Percentiles rank a stretch among this genome's conserved stretches.
These are phyloP conservation scores for Tolypocladium inflatum DNA, from an alignment of 2,329 filamentous ascomycete genomes.

Conservation along the genomic window DNA sequence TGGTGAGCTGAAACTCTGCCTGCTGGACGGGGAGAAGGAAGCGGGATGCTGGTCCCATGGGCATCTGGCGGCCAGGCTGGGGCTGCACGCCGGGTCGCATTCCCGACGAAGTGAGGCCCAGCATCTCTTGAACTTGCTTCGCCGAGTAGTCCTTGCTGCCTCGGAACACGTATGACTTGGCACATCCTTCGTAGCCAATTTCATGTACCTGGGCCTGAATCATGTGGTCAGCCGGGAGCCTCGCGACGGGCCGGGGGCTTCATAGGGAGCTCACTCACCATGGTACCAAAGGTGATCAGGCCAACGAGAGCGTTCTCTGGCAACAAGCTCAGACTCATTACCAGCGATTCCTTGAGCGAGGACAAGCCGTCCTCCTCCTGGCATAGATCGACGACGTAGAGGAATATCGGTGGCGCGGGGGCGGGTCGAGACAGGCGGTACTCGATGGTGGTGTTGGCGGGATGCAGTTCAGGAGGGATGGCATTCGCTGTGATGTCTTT, in stretches of 20 bases:
- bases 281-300: constrained; percentile 83
- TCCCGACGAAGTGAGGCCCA: constrained; percentile 66
- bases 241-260: constrained; percentile 10
- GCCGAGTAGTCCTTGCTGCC: constrained; percentile 97
- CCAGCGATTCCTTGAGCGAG: constrained; percentile 75
- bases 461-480: constrained; percentile 76
- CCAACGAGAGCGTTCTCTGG: constrained; percentile 76
- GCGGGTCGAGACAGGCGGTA: constrained; percentile 73
- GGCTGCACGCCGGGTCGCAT: constrained; percentile 67
- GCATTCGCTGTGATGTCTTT: constrained; percentile 80
- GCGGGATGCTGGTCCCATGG: constrained; percentile 72
- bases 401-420: constrained; percentile 77
- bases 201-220: constrained; percentile 84
- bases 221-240: neutral
- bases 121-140: constrained; percentile 99
- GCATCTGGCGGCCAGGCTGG: constrained; percentile 64
- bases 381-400: constrained; percentile 82
- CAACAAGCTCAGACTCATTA: constrained; percentile 75
- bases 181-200: constrained; percentile 94
- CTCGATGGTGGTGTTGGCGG: constrained; percentile 80
- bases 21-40: constrained; percentile 93
- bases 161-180: constrained; percentile 96
- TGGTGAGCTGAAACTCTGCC: constrained; percentile 95
- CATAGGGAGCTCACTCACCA: constrained; percentile 44
- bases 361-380: constrained; percentile 81